Base-by-base conservation (phyloP, 306 rosid genomes). In the Prunus dulcis region DNA sequence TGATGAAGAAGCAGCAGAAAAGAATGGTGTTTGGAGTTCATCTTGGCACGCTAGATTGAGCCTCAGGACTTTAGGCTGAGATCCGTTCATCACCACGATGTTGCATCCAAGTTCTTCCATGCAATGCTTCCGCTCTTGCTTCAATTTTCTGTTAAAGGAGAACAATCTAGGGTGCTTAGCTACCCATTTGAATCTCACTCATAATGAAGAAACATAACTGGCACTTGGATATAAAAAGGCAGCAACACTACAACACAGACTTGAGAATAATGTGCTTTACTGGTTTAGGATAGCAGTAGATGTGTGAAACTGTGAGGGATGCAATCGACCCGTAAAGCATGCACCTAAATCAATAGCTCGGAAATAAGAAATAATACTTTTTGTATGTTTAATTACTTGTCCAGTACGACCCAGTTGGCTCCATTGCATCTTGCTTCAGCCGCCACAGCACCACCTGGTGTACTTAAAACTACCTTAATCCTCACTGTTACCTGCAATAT, bases 361-460 rank as follows among this genome's bases (percentile, higher is more conserved):
- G 90, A 88, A 84, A 88, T 41, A 88, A 84, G 85, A 88, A 88
- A 77, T 78, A 78, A 87, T 92, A 87, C 90, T 84, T 92, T 89
- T 86, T 86, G 82, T 76, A 75, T 68, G 91, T 73, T 84, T 79
- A 89, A 87, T 92, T 95, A 95, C 98, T 92, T 92, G 96, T 95
- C 98, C 92, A 95, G 93, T 77, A 95, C 79, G 96, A 95, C 96
- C 98, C 98, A 95, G 66, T 88, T 89, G 87, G 89, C 91, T 65
- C 93, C 93, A 52, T 85, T 87, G 82, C 88, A 76, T 87, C 86
- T 92, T 67, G 98, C 97, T 85, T 95, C 97, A 63, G 96, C 89
- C 18, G 96, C 96, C 79, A 92, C 98, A 67, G 89, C 88, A 14
- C 97, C 97, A 65, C 83, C 83, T 19, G 93, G 92, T 30, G 92